A percentile compares a stretch with the other conserved stretches of the same genome.
These are phyloP conservation scores for Leccinellum luteum DNA, from an alignment of 768 basidiomycete species.

Conservation along the genomic window DNA sequence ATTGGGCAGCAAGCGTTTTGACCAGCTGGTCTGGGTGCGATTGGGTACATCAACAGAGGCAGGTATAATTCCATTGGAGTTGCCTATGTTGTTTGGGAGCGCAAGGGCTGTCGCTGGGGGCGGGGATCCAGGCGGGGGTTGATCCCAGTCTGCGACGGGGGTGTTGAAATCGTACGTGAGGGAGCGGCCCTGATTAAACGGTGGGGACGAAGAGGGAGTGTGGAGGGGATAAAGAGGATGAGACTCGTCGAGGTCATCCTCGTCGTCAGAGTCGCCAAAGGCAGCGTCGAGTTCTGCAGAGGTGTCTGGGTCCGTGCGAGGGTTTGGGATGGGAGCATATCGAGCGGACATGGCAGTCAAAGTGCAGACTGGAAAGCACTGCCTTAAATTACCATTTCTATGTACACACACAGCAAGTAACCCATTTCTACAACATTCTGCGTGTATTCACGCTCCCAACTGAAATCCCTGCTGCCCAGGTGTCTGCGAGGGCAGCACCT, in stretches of 20 bases:
- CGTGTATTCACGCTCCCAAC: slow-evolving; percentile 7
- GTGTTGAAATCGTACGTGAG: slow-evolving; percentile 77
- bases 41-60: slow-evolving; percentile 33
- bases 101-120: slow-evolving; percentile 62
- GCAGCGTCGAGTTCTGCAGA: slow-evolving; percentile 80
- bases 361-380: not conserved
- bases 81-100: slow-evolving; percentile 69
- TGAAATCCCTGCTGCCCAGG: slow-evolving; percentile 22
- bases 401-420: not conserved
- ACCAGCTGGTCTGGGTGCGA: slow-evolving; percentile 39
- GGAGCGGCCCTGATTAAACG: slow-evolving; percentile 15
- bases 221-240: slow-evolving; percentile 48
- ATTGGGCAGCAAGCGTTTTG: slow-evolving; percentile 65
- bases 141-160: slow-evolving; percentile 62
- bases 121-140: slow-evolving; percentile 82
- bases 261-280: slow-evolving; percentile 77
- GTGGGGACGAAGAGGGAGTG: slow-evolving; percentile 22
- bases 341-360: slow-evolving; percentile 45
- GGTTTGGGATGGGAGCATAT: slow-evolving; percentile 68
- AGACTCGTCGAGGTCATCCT: slow-evolving; percentile 45
- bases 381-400: slow-evolving; percentile 7
- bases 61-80: slow-evolving; percentile 71
- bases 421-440: not conserved
- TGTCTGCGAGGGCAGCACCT: slow-evolving; percentile 16
- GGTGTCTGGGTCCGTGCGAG: slow-evolving; percentile 45